Conservation (phyloP, 305 asterid species). For the Lippia alba region DNA sequence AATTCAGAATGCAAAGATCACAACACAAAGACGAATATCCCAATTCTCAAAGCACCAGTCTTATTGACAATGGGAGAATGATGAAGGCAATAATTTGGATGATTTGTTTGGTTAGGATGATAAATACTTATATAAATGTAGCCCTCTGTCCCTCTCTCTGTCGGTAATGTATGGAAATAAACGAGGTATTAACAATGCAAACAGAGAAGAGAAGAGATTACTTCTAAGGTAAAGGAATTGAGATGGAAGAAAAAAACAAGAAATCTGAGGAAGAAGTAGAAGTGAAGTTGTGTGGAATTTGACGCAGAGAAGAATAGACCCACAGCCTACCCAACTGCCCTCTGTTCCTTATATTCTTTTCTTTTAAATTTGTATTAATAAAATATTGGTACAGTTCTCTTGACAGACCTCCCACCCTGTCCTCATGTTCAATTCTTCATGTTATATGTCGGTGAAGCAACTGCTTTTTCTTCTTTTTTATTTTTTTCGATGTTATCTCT, state of each 20-base stretch:
- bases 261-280: slow-evolving; percentile 44
- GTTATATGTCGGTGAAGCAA: too few species aligned
- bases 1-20: slow-evolving; percentile 19
- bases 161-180: background rate
- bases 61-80: background rate
- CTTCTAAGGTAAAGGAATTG: slow-evolving; percentile 1
- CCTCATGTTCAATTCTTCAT: too few species aligned
- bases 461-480: too few species aligned
- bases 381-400: too few species aligned
- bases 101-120: slow-evolving; percentile 5
- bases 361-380: too few species aligned
- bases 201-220: background rate
- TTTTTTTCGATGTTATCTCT: too few species aligned
- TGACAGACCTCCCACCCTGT: too few species aligned
- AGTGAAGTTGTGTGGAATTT: slow-evolving; percentile 37
- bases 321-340: slow-evolving; percentile 45
- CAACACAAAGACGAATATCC: background rate
- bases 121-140: background rate
- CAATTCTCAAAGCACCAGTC: slow-evolving; percentile 8
- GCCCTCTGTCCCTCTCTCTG: background rate
- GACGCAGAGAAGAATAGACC: slow-evolving; percentile 42
- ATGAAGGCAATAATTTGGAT: background rate
- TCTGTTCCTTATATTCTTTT: slow-evolving; percentile 28
- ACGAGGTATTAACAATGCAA: background rate
- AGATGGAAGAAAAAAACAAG: slow-evolving; percentile 32